phyloP scores from a whole-genome alignment of 305 asterid genomes.

The Fraxinus platypoda region DNA sequence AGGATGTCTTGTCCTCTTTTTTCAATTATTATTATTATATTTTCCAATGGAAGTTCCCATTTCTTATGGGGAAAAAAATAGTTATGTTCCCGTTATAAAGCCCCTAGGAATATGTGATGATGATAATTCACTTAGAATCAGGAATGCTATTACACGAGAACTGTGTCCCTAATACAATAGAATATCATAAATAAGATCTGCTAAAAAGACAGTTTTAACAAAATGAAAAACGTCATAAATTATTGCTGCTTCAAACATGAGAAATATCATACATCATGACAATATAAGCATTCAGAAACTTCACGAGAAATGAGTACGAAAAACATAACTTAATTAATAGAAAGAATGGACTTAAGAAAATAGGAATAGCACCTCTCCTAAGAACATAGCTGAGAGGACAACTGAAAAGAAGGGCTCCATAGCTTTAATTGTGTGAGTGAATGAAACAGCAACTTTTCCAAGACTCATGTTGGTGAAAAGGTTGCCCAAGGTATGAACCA shows the following conservation, averaged over 20 bases:
- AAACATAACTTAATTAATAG: neutral
- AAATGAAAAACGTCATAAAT: neutral
- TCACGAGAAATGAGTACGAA: neutral
- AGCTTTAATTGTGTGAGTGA: slow-evolving; percentile 58
- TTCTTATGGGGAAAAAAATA: neutral
- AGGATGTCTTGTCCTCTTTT: neutral
- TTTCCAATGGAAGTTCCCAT: neutral
- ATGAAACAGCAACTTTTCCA: slow-evolving; percentile 57
- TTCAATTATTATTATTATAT: neutral
- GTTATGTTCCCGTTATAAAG: neutral
- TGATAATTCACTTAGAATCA: neutral
- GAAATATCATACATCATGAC: neutral
- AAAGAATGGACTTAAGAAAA: neutral
- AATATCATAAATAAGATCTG: neutral
- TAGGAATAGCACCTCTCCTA: slow-evolving; percentile 45
- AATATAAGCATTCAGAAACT: neutral
- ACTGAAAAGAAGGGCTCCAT: slow-evolving; percentile 62
- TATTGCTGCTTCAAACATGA: neutral
- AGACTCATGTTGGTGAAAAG: slow-evolving; percentile 62
- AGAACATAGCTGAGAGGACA: slow-evolving; percentile 54
- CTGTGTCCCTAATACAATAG: neutral
- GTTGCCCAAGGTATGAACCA: slow-evolving; percentile 54
- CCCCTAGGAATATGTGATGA: neutral
- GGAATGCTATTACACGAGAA: neutral
- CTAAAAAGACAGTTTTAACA: neutral